phyloP scores from a whole-genome alignment of 2,329 filamentous ascomycete genomes.

The Pyrenophora tritici-repentis region DNA sequence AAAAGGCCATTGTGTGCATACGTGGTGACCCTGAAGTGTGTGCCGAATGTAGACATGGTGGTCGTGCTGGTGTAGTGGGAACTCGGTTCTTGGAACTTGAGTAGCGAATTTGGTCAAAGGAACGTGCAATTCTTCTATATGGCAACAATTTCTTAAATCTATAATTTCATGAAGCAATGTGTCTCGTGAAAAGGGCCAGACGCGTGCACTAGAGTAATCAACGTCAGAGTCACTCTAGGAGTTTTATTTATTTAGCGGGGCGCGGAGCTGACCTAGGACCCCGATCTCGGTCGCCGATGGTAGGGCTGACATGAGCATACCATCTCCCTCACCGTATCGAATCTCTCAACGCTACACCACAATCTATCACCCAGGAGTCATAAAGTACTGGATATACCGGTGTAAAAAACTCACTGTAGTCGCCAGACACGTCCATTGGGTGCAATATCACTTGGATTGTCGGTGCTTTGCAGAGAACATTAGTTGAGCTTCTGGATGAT shows the following conservation, averaged over 20 bases:
- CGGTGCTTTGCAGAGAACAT: no score
- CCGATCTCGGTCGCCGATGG: conserved; percentile 18
- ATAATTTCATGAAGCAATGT: not conserved
- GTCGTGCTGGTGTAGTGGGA: conserved; percentile 1
- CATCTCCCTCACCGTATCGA: not conserved
- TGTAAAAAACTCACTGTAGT: no score
- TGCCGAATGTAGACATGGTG: conserved; percentile 75
- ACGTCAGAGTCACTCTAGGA: conserved; percentile 27
- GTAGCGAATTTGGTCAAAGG: not conserved
- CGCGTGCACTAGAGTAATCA: conserved; percentile 14
- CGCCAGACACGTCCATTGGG: no score
- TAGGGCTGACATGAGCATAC: conserved; percentile 2
- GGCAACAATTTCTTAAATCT: not conserved
- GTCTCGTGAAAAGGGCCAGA: conserved; percentile 4
- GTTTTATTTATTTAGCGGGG: conserved; percentile 31
- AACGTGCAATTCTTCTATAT: conserved; percentile 5
- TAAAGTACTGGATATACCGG: no score
- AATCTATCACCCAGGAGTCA: no score
- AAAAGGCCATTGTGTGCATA: conserved; percentile 52
- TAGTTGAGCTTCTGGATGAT: no score
- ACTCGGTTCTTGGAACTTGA: conserved; percentile 8
- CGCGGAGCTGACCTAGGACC: conserved; percentile 20
- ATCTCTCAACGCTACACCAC: not conserved
- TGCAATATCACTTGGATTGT: no score
- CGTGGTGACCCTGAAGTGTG: conserved; percentile 82